Base-by-base conservation (phyloP, 768 basidiomycete species). In the Mycena olivaceomarginata region DNA sequence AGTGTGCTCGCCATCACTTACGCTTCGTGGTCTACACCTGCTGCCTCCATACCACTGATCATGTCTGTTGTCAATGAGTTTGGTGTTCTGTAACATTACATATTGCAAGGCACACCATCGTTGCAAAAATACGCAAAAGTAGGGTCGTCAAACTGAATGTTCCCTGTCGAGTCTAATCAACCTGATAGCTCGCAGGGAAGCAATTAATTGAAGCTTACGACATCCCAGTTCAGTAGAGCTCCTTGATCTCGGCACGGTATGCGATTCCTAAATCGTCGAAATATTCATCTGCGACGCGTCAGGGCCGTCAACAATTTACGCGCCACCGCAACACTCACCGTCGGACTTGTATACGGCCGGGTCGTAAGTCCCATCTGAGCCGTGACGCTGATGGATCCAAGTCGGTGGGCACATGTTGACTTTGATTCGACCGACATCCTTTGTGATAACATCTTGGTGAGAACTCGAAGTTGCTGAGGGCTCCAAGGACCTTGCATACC, bases 381-480 rank as follows among this genome's bases (percentile, higher is more conserved):
- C 94, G 81, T 93, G 93, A 37, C 92, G 90, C 40, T 94, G 90
- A 82, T 94, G 93, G 83, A 91, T 93, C 93, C 93, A 94, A 46
- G 92, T 92, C 4, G 94, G 94, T 0, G 94, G 91, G 75, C 92
- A 93, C 84, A 94, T 86, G 16, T 93, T 95, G 74, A 95, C 81
- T 83, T 96, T 96, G 83, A 95, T 89, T 80, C 89, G 87, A 81
- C 89, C 89, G 74, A 94, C 91, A 80, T 94, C 93, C 91, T 93
- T 67, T 40, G 31, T 20, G n/a, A 65, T 37, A 77, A 60, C 67
- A 56, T 39, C 22, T 31, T 25, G 73, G 51, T 75, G 43, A 76
- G 57, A 78, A 37, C 48, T 67, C 16, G 51, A 71, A 72, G 77
- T 40, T 40, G 12, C 7, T 9, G 51, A n/a, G 51, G 8, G 46